phyloP scores from a whole-genome alignment of 2,329 filamentous ascomycete genomes.

The Myriosclerotinia duriaeana region DNA sequence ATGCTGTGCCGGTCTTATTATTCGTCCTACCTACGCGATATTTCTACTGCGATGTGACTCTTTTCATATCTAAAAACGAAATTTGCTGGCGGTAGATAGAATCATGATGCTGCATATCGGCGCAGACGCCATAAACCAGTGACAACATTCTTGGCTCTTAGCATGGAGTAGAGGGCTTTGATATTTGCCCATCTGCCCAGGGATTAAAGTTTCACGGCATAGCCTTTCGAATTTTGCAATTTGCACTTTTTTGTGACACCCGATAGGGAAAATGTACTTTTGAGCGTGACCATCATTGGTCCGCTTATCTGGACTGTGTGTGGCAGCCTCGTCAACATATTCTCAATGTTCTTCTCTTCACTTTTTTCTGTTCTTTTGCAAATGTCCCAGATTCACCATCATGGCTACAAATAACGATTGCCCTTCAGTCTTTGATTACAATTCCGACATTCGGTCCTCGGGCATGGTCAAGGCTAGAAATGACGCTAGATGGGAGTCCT shows the following conservation, averaged over 20 bases:
- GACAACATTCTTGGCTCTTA: too few relatives aligned
- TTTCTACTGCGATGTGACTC: not conserved
- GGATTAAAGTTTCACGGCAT: not conserved
- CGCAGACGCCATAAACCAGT: not conserved
- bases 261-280: not conserved
- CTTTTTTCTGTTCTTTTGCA: not conserved
- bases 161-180: not conserved
- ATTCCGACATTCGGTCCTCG: not conserved
- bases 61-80: not conserved
- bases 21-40: not conserved
- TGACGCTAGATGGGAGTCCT: slow-evolving; percentile 8
- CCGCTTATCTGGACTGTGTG: not conserved
- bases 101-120: not conserved
- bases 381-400: not conserved
- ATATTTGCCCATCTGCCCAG: not conserved
- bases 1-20: too few relatives aligned
- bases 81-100: not conserved
- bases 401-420: not conserved
- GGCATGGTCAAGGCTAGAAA: not conserved
- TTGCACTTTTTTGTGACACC: not conserved
- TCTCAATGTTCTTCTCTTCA: too few relatives aligned
- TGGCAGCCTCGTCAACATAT: not conserved
- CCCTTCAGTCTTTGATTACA: not conserved
- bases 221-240: not conserved
- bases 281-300: not conserved